phyloP scores from a whole-genome alignment of 2,329 filamentous ascomycete species.

The Calonectria crousiana region DNA sequence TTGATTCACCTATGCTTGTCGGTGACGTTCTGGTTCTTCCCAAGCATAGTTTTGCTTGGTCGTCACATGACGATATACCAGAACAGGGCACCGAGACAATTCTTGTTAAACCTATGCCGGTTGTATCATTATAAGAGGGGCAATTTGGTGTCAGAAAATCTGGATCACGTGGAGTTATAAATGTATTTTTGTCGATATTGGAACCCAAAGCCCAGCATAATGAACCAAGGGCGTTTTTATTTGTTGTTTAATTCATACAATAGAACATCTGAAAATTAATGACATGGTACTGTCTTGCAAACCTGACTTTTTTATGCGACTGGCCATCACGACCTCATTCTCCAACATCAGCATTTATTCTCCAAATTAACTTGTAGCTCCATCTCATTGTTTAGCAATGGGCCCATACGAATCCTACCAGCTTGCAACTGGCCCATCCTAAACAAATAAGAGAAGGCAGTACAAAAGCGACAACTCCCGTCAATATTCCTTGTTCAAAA shows the following conservation, averaged over 20 bases:
- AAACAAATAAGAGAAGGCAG: neutral
- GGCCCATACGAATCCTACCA: neutral
- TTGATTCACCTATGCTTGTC: slow-evolving; percentile 46
- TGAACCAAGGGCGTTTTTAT: neutral
- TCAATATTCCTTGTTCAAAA: neutral
- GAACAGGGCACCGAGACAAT: slow-evolving; percentile 31
- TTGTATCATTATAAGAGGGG: neutral
- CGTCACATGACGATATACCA: slow-evolving; percentile 34
- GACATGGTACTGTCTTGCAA: neutral
- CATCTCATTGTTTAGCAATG: too few relatives aligned
- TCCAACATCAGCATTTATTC: too few relatives aligned
- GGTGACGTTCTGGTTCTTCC: slow-evolving; percentile 50
- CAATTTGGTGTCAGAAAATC: neutral
- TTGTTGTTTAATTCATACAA: neutral
- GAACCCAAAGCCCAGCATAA: neutral
- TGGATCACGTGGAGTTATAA: neutral
- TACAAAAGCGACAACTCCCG: neutral
- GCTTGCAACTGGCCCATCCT: neutral
- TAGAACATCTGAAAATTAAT: neutral
- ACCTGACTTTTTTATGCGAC: neutral
- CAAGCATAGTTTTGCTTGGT: slow-evolving; percentile 43
- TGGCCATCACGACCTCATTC: neutral
- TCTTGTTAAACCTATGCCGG: slow-evolving; percentile 30
- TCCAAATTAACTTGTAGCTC: too few relatives aligned
- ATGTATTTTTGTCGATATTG: neutral